Evolutionary conservation across 805 yeast genomes (phyloP).

Genomic region (Saccharomycopsis microspora): DNA sequence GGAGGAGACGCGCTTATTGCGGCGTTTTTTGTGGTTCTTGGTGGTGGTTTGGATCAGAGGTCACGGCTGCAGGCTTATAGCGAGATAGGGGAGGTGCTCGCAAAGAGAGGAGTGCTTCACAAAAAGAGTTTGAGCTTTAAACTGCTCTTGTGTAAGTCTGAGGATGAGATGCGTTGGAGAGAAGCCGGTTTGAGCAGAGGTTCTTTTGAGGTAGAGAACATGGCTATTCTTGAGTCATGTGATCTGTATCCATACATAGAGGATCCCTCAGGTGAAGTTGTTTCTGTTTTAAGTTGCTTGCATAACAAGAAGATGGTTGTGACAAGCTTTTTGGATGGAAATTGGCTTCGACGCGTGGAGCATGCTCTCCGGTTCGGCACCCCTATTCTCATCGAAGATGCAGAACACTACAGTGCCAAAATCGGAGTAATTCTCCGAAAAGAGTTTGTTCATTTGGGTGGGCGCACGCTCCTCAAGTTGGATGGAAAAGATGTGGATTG

Average conservation of each 20-base stretch:
- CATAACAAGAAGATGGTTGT: conserved; percentile 30
- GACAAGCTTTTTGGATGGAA: conserved; percentile 63
- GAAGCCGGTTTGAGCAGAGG: conserved; percentile 44
- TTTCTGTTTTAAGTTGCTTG: conserved; percentile 28
- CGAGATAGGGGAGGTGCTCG: conserved; percentile 28
- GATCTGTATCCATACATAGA: conserved; percentile 45
- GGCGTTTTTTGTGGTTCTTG: conserved; percentile 50
- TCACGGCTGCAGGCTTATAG: conserved; percentile 27
- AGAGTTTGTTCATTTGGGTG: conserved; percentile 58
- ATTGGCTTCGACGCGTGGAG: conserved; percentile 59
- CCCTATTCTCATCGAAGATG: conserved; percentile 58
- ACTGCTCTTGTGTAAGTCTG: conserved; percentile 28
- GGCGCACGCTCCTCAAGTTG: conserved; percentile 47
- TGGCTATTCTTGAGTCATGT: conserved; percentile 33
- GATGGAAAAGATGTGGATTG: conserved; percentile 59
- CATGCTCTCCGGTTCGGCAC: conserved; percentile 82
- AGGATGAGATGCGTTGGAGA: conserved; percentile 40
- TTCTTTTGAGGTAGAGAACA: conserved; percentile 52
- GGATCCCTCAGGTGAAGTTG: conserved; percentile 53
- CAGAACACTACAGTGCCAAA: conserved; percentile 72
- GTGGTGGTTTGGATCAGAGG: conserved; percentile 46
- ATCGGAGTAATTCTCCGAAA: conserved; percentile 48
- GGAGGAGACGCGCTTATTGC: conserved; percentile 58
- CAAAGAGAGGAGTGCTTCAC: conserved; percentile 26
- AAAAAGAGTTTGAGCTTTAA: conserved; percentile 26